These are phyloP conservation scores for Furcasterigmium furcatum DNA, from an alignment of 2,329 filamentous ascomycete genomes.

Conservation along the genomic window DNA sequence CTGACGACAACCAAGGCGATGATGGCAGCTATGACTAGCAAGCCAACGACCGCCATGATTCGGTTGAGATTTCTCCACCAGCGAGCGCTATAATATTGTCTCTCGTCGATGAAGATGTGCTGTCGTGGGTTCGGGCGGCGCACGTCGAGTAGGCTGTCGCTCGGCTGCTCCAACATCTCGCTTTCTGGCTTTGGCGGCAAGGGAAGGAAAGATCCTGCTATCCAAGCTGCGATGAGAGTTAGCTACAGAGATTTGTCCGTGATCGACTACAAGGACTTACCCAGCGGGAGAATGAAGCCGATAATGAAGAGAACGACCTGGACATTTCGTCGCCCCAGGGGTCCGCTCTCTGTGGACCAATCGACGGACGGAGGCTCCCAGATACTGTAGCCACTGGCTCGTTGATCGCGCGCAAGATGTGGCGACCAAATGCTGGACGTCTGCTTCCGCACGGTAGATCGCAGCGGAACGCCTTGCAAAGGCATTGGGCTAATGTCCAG, in stretches of 20 bases:
- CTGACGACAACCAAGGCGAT: conserved; percentile 50
- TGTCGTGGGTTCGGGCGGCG: background rate
- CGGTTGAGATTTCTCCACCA: conserved; percentile 62
- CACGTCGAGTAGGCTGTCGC: conserved; percentile 29
- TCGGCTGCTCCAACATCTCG: conserved; percentile 46
- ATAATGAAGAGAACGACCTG: conserved; percentile 73
- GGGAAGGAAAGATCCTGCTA: conserved; percentile 72
- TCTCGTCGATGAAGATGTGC: conserved; percentile 29
- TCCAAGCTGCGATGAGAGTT: conserved; percentile 58
- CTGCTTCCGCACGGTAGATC: conserved; percentile 37
- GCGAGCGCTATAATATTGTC: conserved; percentile 46
- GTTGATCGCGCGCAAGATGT: conserved; percentile 63
- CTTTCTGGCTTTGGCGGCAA: conserved; percentile 57
- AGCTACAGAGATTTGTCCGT: conserved; percentile 11
- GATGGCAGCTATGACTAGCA: conserved; percentile 50
- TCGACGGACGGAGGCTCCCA: conserved; percentile 74
- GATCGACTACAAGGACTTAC: conserved; percentile 39
- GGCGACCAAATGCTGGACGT: conserved; percentile 69
- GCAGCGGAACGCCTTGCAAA: conserved; percentile 18
- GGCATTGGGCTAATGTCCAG: conserved; percentile 38
- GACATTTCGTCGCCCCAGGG: conserved; percentile 65
- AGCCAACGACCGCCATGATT: conserved; percentile 53
- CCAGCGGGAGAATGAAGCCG: conserved; percentile 75
- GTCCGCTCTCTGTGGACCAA: conserved; percentile 57
- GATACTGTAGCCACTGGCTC: conserved; percentile 54